Conservation (phyloP, 805 yeast genomes). For the Blastobotrys americana region DNA sequence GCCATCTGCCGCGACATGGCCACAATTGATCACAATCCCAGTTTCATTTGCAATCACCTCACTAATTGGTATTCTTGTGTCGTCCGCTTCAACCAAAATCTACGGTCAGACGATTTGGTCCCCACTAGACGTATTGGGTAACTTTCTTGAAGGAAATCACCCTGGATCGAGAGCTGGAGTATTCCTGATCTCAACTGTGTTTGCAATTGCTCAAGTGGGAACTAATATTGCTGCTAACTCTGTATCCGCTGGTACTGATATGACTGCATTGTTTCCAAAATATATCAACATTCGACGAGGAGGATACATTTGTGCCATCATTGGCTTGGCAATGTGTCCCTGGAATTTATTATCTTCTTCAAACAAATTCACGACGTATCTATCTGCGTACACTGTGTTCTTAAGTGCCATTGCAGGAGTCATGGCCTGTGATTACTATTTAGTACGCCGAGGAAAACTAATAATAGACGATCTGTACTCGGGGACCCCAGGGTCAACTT, state of each 20-base stretch:
- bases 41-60: slow-evolving; percentile 73
- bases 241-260: slow-evolving; percentile 45
- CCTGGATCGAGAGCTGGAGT: slow-evolving; percentile 68
- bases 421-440: slow-evolving; percentile 50
- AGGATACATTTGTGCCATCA: slow-evolving; percentile 63
- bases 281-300: slow-evolving; percentile 64
- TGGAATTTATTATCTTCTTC: slow-evolving; percentile 72
- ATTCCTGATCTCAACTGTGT: slow-evolving; percentile 61
- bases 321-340: slow-evolving; percentile 70
- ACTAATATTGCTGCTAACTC: slow-evolving; percentile 59
- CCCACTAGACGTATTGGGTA: slow-evolving; percentile 67
- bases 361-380: slow-evolving; percentile 67
- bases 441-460: slow-evolving; percentile 67
- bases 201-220: slow-evolving; percentile 71
- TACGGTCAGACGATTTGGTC: slow-evolving; percentile 74
- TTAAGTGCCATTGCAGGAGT: slow-evolving; percentile 79
- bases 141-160: slow-evolving; percentile 45
- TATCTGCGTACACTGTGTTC: slow-evolving; percentile 77
- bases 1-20: slow-evolving; percentile 42
- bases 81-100: slow-evolving; percentile 64
- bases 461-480: slow-evolving; percentile 58
- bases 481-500: slow-evolving; percentile 39
- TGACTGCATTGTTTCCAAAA: slow-evolving; percentile 42
- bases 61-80: slow-evolving; percentile 74
- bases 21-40: slow-evolving; percentile 64